Evolutionary conservation across 176 grass and related monocot genomes (phyloP), one percentile per base, ranked within the genome.

Genomic region (Areca catechu): DNA sequence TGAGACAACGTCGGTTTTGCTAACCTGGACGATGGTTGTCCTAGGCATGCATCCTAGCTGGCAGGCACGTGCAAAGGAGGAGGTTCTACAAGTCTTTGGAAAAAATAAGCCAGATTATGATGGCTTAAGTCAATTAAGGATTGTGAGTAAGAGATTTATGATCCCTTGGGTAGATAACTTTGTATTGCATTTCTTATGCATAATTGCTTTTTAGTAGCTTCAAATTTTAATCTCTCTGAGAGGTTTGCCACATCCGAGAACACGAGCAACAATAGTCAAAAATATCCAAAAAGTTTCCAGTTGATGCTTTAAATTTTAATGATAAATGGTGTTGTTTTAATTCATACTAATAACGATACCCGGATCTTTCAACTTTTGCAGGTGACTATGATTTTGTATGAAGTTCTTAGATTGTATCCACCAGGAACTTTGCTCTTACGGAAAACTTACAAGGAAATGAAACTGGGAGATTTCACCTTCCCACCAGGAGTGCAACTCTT

Each of bases 21-120:
- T 95, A 23, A 76, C 82, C 2, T 95, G 85, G 82, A 83, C 90
- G 4, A 14, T 95, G 56, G 54, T 80, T 16, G 7, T 60, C 0
- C 55, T 95, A 19, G 75, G 90, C 76, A 89, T 95, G 90, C 79
- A 95, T 29, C 85, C 82, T 0, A 66, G 65, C 49, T 95, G 90
- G 90, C 90, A 86, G 50, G 57, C 56, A 5, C 72, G 70, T n/a
- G 82, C 85, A 5, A 84, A 85, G 18, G 81, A 86, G 29, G 90
- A 89, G 55, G 72, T 95, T 43, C 50, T 83, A 4, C 61, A 47
- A 7, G 53, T 63, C 7, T 95, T 86, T 67, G 79, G 85, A n/a
- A 51, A 68, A n/a, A 78, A 56, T 58, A 81, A 67, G 47, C 90
- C 90, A 1, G 76, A 95, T 54, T 50, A 22, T 25, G 72, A 54